Evolutionary conservation across 192 early-diverging fungal genomes (phyloP), one percentile per base, ranked within the genome.

Genomic region (Entomortierella beljakovae): DNA sequence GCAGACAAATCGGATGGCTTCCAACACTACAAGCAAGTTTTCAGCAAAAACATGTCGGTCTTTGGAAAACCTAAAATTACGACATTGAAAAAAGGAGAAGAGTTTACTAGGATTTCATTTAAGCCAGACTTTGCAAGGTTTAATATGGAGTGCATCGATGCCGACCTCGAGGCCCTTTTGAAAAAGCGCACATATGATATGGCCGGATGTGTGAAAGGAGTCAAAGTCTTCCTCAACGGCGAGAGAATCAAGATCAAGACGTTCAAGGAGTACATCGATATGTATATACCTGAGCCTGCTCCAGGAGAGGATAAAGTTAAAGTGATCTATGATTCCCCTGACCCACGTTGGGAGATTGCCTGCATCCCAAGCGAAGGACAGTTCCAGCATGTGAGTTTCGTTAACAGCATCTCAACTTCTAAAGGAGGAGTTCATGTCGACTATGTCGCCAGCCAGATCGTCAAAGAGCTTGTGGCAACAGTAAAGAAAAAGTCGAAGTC

Each of bases 311-410:
- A 82, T 10, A 85, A 84, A 53, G 55, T 66, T 7, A 83, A 69
- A 49, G 64, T 94, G 33, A 83, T 97, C 23, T 93, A 95, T 77
- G 93, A 99, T 80, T 61, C 72, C 42, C 81, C 92, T 26, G 90
- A 86, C 69, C 90, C 90, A 5, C 90, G 96, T 23, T 99, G 97
- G 98, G 95, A 99, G 83, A 87, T 99, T 65, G 93, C 90, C 16
- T 95, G 97, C 70, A 90, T 94, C 3, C 82, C 94, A n/a, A 94
- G 92, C 29, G 96, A 98, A 62, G 98, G 97, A 20, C 94, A 97
- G 81, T 98, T 98, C 80, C 91, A 94, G 59, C 98, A 99, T 76
- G 92, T 93, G 70, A 94, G 93, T 71, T 99, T 99, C 81, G 98
- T 98, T 69, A 99, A 99, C 83, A 91, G 92, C 71, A 98, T 99